A percentile compares a stretch with the other conserved stretches of the same genome.
These are phyloP conservation scores for Sphagnum fallax DNA, from an alignment of 228 moss, liverwort and hornwort species.

Conservation along the genomic window DNA sequence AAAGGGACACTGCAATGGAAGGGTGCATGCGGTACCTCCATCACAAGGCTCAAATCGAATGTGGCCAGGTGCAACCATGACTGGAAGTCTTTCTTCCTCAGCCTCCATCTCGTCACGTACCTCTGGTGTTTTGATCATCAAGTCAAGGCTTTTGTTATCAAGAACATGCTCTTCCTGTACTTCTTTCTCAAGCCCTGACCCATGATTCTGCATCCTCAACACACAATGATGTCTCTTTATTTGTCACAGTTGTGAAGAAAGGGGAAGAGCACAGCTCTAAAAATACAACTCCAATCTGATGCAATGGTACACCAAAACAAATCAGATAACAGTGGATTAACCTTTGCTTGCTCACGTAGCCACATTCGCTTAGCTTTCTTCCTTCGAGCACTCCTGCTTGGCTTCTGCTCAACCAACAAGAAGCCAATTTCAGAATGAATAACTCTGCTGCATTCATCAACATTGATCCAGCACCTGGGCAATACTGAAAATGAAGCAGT, in stretches of 20 bases:
- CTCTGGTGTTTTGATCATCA: not conserved
- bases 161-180: too few relatives aligned
- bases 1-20: not conserved
- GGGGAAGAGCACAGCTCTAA: too few relatives aligned
- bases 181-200: too few relatives aligned
- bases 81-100: slow-evolving; percentile 66
- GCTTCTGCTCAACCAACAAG: slow-evolving; percentile 34
- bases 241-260: too few relatives aligned
- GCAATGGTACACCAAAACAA: too few relatives aligned
- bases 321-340: slow-evolving; percentile 1
- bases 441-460: not conserved
- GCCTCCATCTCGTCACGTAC: slow-evolving; percentile 20
- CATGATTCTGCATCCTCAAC: too few relatives aligned
- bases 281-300: too few relatives aligned
- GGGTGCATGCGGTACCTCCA: slow-evolving; percentile 28
- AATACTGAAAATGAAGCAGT: too few relatives aligned
- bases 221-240: too few relatives aligned
- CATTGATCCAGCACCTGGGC: too few relatives aligned
- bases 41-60: slow-evolving; percentile 64
- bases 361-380: slow-evolving; percentile 88
- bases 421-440: not conserved
- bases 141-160: too few relatives aligned
- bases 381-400: slow-evolving; percentile 94
- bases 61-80: slow-evolving; percentile 77
- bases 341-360: slow-evolving; percentile 79